Evolutionary conservation across 129 eudicot genomes (phyloP).

Genomic region (Calendula officinalis): DNA sequence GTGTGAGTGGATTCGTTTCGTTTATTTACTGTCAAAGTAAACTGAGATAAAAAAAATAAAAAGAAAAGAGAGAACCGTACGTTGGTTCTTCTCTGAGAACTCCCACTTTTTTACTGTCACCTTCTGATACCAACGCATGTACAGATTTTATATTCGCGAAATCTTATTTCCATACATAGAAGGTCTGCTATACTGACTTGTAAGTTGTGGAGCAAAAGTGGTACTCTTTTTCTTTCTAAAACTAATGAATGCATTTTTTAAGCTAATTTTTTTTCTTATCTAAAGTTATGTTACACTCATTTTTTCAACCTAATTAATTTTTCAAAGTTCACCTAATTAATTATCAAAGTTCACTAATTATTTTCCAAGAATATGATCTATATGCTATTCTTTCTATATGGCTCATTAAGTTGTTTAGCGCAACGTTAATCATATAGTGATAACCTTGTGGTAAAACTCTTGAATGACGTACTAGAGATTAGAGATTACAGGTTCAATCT

Average conservation of each 20-base stretch:
- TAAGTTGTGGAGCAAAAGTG: neutral
- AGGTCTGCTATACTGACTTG: conserved; percentile 15
- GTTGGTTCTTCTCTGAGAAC: conserved; percentile 23
- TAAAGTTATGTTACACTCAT: too few species aligned
- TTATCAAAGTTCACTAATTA: too few species aligned
- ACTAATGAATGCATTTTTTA: neutral
- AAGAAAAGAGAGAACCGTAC: conserved; percentile 21
- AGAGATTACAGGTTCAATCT: too few species aligned
- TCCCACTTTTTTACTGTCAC: conserved; percentile 33
- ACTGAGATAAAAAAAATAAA: conserved; percentile 26
- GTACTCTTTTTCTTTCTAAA: neutral
- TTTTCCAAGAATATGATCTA: too few species aligned
- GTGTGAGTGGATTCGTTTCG: conserved; percentile 21
- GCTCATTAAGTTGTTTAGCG: too few species aligned
- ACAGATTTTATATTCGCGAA: conserved; percentile 7
- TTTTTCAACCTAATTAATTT: too few species aligned
- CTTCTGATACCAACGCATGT: conserved; percentile 15
- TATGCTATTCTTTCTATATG: too few species aligned
- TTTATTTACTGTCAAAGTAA: conserved; percentile 18
- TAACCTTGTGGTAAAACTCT: too few species aligned
- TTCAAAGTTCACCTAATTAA: too few species aligned
- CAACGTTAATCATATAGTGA: too few species aligned
- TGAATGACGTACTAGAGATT: too few species aligned
- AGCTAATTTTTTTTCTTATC: too few species aligned
- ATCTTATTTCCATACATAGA: conserved; percentile 23